Percentiles rank a stretch among this genome's conserved stretches.
phyloP scores from a whole-genome alignment of 208 protist species.

The Polymyxa betae region DNA sequence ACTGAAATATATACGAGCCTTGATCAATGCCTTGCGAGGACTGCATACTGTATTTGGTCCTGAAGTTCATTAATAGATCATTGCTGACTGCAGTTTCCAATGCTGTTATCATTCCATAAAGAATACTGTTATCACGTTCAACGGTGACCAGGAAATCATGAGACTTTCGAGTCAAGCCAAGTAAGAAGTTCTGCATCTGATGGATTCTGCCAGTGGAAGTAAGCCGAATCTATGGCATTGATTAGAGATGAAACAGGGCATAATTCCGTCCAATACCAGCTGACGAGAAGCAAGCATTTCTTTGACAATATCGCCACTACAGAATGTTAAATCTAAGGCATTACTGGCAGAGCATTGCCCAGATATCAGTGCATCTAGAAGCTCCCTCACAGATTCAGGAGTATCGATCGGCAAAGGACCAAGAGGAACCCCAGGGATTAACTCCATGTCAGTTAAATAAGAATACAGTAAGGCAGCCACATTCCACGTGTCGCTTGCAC shows the following conservation, averaged over 20 bases:
- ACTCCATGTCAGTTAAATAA: neutral
- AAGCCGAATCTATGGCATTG: neutral
- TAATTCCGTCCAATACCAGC: neutral
- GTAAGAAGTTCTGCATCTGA: conserved; percentile 29
- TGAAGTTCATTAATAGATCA: conserved; percentile 19
- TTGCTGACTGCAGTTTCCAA: conserved; percentile 38
- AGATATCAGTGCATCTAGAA: conserved; percentile 19
- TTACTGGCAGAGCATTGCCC: conserved; percentile 27
- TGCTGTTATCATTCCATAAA: conserved; percentile 31
- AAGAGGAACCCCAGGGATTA: neutral
- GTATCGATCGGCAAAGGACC: conserved; percentile 10
- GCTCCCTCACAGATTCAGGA: conserved; percentile 28
- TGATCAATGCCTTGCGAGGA: conserved; percentile 51
- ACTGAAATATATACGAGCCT: neutral
- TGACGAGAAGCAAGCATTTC: neutral
- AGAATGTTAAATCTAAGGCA: conserved; percentile 26
- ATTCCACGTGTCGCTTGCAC: neutral
- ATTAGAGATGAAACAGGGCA: neutral
- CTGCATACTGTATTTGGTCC: conserved; percentile 32
- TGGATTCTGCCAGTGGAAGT: neutral
- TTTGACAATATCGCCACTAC: conserved; percentile 50
- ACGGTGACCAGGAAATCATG: conserved; percentile 41
- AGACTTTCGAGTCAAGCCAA: neutral
- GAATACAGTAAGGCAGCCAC: neutral
- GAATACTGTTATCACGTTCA: conserved; percentile 43